Evolutionary conservation across 192 early-diverging fungal species (phyloP), one percentile per base, ranked within the genome.

Genomic region (Gamsiella multidivaricata): DNA sequence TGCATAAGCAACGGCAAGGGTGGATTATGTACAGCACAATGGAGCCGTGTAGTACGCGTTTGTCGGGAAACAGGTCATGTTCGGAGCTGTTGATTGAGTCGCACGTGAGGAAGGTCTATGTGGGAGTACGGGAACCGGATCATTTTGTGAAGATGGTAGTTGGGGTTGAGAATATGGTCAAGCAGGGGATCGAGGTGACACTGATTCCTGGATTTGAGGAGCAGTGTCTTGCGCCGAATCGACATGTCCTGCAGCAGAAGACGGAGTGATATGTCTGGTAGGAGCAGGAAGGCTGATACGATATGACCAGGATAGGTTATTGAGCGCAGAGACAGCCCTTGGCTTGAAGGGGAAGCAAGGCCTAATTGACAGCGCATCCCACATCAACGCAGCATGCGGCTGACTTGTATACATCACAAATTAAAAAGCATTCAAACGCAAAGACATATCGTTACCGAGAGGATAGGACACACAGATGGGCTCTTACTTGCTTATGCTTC

Each of bases 21-120:
- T 61, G 57, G 65, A 92, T 90, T 20, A 90, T 96, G 74, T 99
- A 97, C 71, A 94, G 95, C 26, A 99, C 97, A 6, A 99, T 99
- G 97, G 97, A 99, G 71, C 97, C 97, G 0, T 99, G 97, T 80
- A 92, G 86, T 47, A 82, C 65, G 61, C 87, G 87, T 46, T 64
- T 91, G 32, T 95, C 89, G 14, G 93, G 87, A 12, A 96, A 91
- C 54, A 50, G 54, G 14, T 87, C 93, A 5, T 99, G 97, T 63
- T 89, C 88, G 0, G 79, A 93, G 5, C 83, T 87, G n/a, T 79
- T 99, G 42, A 81, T 95, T 12, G 87, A 90, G 17, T 88, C 90
- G 0, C 81, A 84, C 0, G 84, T 99, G 17, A 61, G 54, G 12
- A 75, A 85, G 7, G 95, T 98, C 1, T 95, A 97, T 14, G 84